Evolutionary conservation across 129 eudicot genomes (phyloP).

Genomic region (Pseudognaphalium luteoalbum): DNA sequence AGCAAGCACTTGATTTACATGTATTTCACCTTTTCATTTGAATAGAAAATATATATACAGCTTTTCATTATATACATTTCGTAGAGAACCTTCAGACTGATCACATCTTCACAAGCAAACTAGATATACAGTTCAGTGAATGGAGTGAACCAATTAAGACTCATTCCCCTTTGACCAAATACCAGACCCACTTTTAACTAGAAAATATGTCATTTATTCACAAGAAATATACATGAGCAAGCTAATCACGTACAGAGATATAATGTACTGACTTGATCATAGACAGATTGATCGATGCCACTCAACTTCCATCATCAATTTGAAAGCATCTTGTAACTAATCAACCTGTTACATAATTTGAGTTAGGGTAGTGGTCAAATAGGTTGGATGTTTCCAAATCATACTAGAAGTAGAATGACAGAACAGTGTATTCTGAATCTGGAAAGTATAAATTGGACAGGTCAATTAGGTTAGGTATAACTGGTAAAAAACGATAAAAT

Average conservation of each 20-base stretch:
- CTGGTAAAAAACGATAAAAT: neutral
- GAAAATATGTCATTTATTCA: constrained; percentile 37
- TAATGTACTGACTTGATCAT: constrained; percentile 8
- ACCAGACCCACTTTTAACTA: constrained; percentile 25
- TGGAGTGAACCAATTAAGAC: constrained; percentile 31
- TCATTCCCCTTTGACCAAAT: constrained; percentile 27
- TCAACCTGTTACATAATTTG: constrained; percentile 33
- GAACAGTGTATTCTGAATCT: neutral
- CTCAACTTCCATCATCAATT: neutral
- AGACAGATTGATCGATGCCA: neutral
- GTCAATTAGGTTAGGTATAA: neutral
- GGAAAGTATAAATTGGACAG: neutral
- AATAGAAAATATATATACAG: constrained; percentile 1
- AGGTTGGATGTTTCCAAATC: neutral
- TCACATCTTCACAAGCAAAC: constrained; percentile 40
- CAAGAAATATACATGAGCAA: constrained; percentile 40
- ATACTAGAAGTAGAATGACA: neutral
- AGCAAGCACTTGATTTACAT: constrained; percentile 6
- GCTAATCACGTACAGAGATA: constrained; percentile 27
- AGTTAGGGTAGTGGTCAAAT: constrained; percentile 1
- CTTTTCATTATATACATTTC: constrained; percentile 29
- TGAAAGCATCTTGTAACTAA: constrained; percentile 17
- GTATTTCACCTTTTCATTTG: neutral
- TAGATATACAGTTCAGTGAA: constrained; percentile 21
- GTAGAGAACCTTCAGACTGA: constrained; percentile 35